These are phyloP conservation scores for Alternaria conjuncta DNA, from an alignment of 2,329 filamentous ascomycete genomes.

Conservation along the genomic window DNA sequence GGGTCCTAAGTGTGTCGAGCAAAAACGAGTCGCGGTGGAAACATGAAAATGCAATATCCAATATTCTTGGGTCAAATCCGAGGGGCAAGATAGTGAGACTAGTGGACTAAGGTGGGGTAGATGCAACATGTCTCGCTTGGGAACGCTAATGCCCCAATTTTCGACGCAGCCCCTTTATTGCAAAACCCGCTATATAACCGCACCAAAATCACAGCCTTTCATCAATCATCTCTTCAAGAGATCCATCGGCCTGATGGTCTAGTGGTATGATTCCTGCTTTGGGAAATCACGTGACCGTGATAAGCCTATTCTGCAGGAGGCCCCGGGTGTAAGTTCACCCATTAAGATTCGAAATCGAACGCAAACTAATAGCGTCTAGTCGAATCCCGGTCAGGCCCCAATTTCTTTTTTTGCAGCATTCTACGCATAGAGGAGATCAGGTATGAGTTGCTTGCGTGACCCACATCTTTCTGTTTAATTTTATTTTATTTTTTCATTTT, in stretches of 20 bases:
- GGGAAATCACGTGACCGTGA: not conserved
- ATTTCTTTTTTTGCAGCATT: constrained; percentile 18
- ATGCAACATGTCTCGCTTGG: not conserved
- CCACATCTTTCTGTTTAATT: not conserved
- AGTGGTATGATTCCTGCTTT: constrained; percentile 41
- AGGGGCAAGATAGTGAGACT: not conserved
- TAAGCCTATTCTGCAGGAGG: constrained; percentile 33
- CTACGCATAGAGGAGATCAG: not conserved
- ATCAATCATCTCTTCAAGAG: constrained; percentile 5
- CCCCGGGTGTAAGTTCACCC: constrained; percentile 36
- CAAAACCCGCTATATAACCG: not conserved
- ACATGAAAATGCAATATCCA: not conserved
- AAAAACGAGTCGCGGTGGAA: not conserved
- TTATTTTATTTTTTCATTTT: not conserved
- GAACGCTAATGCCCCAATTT: not conserved
- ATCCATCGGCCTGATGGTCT: constrained; percentile 19
- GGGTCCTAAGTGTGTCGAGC: not conserved
- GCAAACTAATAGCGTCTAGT: constrained; percentile 22
- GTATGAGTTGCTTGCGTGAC: not conserved
- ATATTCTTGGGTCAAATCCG: not conserved
- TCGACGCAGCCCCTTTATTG: not conserved
- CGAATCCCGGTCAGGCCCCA: constrained; percentile 39
- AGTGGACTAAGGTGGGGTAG: not conserved
- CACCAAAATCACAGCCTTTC: not conserved
- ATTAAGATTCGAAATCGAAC: constrained; percentile 12